Evolutionary conservation across 192 early-diverging fungal genomes (phyloP), one percentile per base, ranked within the genome.

Genomic region (Pilobolus umbonatus): DNA sequence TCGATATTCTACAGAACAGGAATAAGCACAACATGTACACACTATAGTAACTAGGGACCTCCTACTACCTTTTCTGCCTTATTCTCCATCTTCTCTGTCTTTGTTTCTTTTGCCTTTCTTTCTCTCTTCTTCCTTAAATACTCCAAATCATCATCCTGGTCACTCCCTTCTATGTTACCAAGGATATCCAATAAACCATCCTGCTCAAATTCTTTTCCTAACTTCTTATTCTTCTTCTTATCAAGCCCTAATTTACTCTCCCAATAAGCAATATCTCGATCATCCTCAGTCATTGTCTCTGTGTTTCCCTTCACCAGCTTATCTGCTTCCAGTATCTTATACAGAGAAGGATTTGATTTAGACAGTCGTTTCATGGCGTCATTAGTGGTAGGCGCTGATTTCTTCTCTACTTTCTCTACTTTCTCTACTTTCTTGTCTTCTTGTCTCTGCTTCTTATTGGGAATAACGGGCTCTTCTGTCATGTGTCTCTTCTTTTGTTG

Each of bases 151-250:
- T 72, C 70, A 11, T 67, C 54, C 22, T 6, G 30, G n/a, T 62
- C 48, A 28, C 63, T 38, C 38, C 53, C 22, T 57, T 22, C 60
- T 42, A 47, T 52, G 15, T 71, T 68, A 32, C 74, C 78, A 32
- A 80, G 30, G n/a, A 80, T 21, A 53, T 80, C 78, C 17, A 74
- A 62, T 4, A 80, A 69, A 28, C 78, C 78, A 55, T 80, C 78
- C 5, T 80, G 73, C 34, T 73, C 49, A 30, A 76, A 80, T 8
- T 70, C 72, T n/a, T 73, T 80, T 22, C 74, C 76, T 21, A 77
- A 50, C 12, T 65, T 71, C 17, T 69, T 69, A 25, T 52, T 61
- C 17, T 73, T 73, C 34, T 75, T 70, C 7, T 73, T 73, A 29
- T 75, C 68, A 38, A 80, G 14, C 21, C 73, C 73, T 24, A 80